Evolutionary conservation across 768 basidiomycete genomes (phyloP), one percentile per base, ranked within the genome.

Genomic region (Pluteus cervinus): DNA sequence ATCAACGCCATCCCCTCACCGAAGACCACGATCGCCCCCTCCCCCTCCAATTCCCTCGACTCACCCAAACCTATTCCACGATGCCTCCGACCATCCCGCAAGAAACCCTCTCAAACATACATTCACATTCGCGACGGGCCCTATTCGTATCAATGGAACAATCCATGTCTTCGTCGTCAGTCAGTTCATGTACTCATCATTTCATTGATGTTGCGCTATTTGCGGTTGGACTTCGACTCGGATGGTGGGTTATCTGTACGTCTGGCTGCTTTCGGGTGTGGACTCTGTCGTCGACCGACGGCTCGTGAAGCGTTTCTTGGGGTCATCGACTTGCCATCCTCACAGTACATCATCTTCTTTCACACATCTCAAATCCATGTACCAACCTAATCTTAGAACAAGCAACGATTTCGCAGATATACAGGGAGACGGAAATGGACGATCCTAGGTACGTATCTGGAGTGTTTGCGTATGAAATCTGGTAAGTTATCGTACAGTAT

Each of bases 271-370:
- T 22, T 16, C 1, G 30, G 23, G 18, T 25, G n/a, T 22, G 12
- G 14, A 7, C 16, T 29, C 33, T 7, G 40, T 50, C 22, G 42
- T 28, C 24, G 37, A 45, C 44, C 43, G 38, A 42, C 39, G 41
- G 44, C 29, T 15, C 21, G 18, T 21, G 23, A 35, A 56, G 82
- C 84, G 3, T 88, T 92, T 58, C 91, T 84, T 55, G 88, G 86
- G 4, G 71, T 93, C 16, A 76, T 90, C 54, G 91, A 94, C 52
- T 58, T 90, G 11, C 69, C 93, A 40, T 83, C 89, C n/a, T n/a
- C n/a, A n/a, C n/a, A n/a, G n/a, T n/a, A n/a, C n/a, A n/a, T n/a
- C n/a, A n/a, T n/a, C n/a, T n/a, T n/a, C n/a, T n/a, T n/a, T n/a
- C n/a, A n/a, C n/a, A n/a, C n/a, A n/a, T n/a, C n/a, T n/a, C n/a